Evolutionary conservation across 495 filamentous ascomycete species (phyloP).

Genomic region (Penicillium egyptiacum): DNA sequence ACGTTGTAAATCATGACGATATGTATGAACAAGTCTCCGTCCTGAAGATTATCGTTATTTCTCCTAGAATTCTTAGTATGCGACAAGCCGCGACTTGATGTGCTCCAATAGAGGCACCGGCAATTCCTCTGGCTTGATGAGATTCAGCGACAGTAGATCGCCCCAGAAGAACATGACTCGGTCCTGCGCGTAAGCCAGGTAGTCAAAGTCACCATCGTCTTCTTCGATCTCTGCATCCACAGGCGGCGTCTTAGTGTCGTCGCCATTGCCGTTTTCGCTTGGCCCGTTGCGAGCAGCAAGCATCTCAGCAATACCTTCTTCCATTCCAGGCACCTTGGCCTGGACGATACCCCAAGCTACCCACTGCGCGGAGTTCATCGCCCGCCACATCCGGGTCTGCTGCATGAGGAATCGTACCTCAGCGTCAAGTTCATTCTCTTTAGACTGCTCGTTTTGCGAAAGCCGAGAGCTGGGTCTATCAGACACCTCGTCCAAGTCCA

Average conservation of each 20-base stretch:
- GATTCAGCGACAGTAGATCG: slow-evolving; percentile 71
- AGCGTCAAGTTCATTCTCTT: slow-evolving; percentile 59
- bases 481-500: slow-evolving; percentile 37
- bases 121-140: slow-evolving; percentile 71
- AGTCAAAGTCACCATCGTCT: slow-evolving; percentile 84
- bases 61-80: slow-evolving; percentile 43
- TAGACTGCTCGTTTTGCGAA: slow-evolving; percentile 53
- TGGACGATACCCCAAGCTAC: slow-evolving; percentile 95
- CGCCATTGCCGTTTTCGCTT: slow-evolving; percentile 15
- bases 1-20: slow-evolving; percentile 24
- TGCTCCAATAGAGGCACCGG: slow-evolving; percentile 57
- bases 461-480: slow-evolving; percentile 22
- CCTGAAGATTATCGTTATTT: slow-evolving; percentile 5
- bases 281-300: slow-evolving; percentile 12
- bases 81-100: slow-evolving; percentile 57
- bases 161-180: slow-evolving; percentile 91
- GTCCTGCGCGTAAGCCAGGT: slow-evolving; percentile 86
- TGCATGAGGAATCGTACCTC: slow-evolving; percentile 67
- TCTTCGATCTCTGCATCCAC: slow-evolving; percentile 38
- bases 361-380: slow-evolving; percentile 87
- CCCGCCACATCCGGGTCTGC: slow-evolving; percentile 81
- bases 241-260: slow-evolving; percentile 17
- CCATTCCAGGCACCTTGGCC: slow-evolving; percentile 73
- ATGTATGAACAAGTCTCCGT: slow-evolving; percentile 8
- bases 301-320: slow-evolving; percentile 35